Base-by-base conservation (phyloP, 2,329 filamentous ascomycete genomes). In the Coniochaeta sp. region DNA sequence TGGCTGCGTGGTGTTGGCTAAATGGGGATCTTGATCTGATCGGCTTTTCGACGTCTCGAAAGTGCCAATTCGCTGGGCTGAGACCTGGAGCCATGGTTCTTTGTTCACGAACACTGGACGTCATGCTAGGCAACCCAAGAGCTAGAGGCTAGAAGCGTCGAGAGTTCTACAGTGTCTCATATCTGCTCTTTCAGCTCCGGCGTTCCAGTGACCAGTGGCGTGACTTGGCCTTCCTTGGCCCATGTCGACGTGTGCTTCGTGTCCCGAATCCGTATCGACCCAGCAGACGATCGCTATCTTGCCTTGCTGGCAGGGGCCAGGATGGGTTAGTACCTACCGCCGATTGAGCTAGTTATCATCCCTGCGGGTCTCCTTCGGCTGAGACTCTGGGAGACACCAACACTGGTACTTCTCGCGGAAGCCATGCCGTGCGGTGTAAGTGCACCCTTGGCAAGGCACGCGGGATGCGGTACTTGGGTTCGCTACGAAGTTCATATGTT, bases 271-370 rank as follows among this genome's bases (percentile, higher is more conserved):
- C 20, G 38, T 42, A 42, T 26, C n/a, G 38, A 42, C 38, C n/a
- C n/a, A n/a, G n/a, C n/a, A n/a, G 26, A 22, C 38, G 38, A 42
- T 42, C 38, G 38, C 38, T 42, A 42, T 42, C 38, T 42, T 18
- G 18, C 33, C 20, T n/a, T n/a, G 26, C 22, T n/a, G n/a, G n/a
- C n/a, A n/a, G n/a, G n/a, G n/a, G n/a, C 3, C 9, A 6, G 12
- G 18, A 42, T 16, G 33, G 38, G 38, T 42, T 24, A 42, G 26
- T 42, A 42, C 31, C 9, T 33, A 42, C 38, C 38, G 38, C 38
- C 38, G 20, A 42, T 42, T 24, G 10, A 24, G n/a, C n/a, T n/a
- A n/a, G n/a, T n/a, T n/a, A n/a, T n/a, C 20, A 42, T 13, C 38
- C 18, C 38, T 42, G 38, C 12, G 20, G 10, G 38, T 12, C 26